Evolutionary conservation across 768 basidiomycete species (phyloP).

Genomic region (Hygrocybe punicea): DNA sequence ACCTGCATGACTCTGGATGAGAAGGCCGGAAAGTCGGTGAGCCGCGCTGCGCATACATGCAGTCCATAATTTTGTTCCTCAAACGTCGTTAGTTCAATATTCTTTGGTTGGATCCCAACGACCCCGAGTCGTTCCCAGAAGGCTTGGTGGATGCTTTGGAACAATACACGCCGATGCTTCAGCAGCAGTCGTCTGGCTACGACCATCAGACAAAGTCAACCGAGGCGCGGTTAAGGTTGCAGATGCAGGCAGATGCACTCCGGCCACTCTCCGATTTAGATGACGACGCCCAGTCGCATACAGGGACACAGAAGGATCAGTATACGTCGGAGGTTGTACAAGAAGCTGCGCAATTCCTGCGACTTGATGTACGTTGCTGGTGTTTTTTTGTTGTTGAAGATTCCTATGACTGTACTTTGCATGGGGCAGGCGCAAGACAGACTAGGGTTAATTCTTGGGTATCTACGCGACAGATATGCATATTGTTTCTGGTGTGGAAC

Average conservation of each 20-base stretch:
- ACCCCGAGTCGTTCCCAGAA: constrained; percentile 61
- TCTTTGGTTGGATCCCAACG: constrained; percentile 69
- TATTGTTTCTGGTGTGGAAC: constrained; percentile 93
- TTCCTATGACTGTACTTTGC: too few relatives aligned
- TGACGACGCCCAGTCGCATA: constrained; percentile 23
- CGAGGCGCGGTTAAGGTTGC: constrained; percentile 57
- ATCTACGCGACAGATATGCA: constrained; percentile 65
- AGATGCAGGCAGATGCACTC: constrained; percentile 75
- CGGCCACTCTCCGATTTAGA: constrained; percentile 47
- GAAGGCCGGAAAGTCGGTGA: constrained; percentile 59
- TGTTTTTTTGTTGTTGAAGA: too few relatives aligned
- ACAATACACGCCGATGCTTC: constrained; percentile 32
- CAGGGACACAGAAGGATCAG: constrained; percentile 31
- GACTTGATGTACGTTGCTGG: constrained; percentile 50
- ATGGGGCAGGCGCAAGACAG: constrained; percentile 79
- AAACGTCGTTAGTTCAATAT: constrained; percentile 63
- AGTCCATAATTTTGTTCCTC: background rate
- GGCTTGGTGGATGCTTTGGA: constrained; percentile 58
- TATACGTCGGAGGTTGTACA: constrained; percentile 57
- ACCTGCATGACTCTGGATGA: constrained; percentile 78
- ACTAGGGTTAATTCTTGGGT: constrained; percentile 61
- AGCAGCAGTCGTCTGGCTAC: constrained; percentile 9
- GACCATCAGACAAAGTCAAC: constrained; percentile 31
- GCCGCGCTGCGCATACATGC: constrained; percentile 17
- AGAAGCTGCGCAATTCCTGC: constrained; percentile 65